Evolutionary conservation across 306 rosid genomes (phyloP), one percentile per base, ranked within the genome.

Genomic region (Prosopis cineraria): DNA sequence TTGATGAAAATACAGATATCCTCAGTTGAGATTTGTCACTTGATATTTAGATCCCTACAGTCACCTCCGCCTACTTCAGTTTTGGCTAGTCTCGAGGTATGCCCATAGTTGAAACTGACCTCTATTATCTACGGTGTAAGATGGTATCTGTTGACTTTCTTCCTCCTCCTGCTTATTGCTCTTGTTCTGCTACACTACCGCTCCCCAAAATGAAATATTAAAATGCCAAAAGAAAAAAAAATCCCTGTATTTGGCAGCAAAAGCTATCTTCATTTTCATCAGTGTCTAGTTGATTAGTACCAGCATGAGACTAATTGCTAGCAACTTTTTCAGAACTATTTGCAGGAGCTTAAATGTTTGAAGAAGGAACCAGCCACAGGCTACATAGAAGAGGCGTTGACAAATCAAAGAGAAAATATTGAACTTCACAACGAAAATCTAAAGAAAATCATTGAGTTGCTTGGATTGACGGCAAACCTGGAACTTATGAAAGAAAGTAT

Each of bases 401-500:
- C 77, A 73, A 83, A 74, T 76, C 93, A 79, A 85, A 84, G 78
- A 71, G 85, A 87, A 71, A 78, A 85, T 55, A 68, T 36, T 40
- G 62, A 84, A 64, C 92, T 89, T 70, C 72, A 76, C 85, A 67
- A 81, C 36, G 89, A 88, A 75, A 80, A 77, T 84, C 81, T 92
- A 68, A 70, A 74, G 87, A 90, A 82, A 80, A 86, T 95, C 39
- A 82, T 80, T 22, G 92, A 87, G 56, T 79, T 79, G 60, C 96
- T 95, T 67, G 79, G 82, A 68, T 76, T 95, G 85, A 83, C 80
- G 63, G 84, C 97, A 69, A 88, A 87, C 77, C 87, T 89, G 81
- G 98, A 92, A 84, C 90, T 92, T 25, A 72, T 95, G 82, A 92
- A 86, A 80, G 98, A 95, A 84, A 87, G 84, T 75, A 89, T 95